phyloP scores from a whole-genome alignment of 768 basidiomycete genomes.

The Hirschioporus abietinus region DNA sequence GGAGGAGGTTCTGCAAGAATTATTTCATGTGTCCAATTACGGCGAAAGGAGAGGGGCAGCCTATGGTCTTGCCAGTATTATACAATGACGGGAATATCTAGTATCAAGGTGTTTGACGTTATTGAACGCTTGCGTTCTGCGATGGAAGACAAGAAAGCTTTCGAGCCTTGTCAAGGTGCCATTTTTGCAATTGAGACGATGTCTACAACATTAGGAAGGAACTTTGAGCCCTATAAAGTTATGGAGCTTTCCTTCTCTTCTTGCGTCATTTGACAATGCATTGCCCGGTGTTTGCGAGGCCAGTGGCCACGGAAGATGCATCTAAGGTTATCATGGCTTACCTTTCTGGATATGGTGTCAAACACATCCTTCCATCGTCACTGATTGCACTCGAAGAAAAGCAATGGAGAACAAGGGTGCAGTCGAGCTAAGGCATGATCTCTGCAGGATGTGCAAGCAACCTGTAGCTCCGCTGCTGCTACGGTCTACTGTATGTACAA shows the following conservation, averaged over 20 bases:
- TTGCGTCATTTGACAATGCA: conserved; percentile 83
- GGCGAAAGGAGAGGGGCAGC: too few relatives aligned
- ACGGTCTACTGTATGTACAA: too few relatives aligned
- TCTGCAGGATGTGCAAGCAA: too few relatives aligned
- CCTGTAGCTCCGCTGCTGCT: too few relatives aligned
- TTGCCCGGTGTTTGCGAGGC: conserved; percentile 88
- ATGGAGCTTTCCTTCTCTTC: conserved; percentile 78
- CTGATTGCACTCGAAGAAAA: conserved; percentile 93
- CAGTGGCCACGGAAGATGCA: conserved; percentile 85
- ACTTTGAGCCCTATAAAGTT: too few relatives aligned
- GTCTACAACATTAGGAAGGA: conserved; percentile 72
- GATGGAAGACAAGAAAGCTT: conserved; percentile 84
- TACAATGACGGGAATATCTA: too few relatives aligned
- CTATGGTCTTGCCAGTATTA: too few relatives aligned
- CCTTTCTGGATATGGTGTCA: conserved; percentile 92
- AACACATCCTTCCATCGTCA: conserved; percentile 86
- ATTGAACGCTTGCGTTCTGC: too few relatives aligned
- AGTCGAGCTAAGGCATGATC: too few relatives aligned
- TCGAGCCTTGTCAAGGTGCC: conserved; percentile 85
- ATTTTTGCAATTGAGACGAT: conserved; percentile 95
- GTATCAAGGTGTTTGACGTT: too few relatives aligned
- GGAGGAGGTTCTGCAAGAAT: too few relatives aligned
- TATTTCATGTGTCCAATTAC: too few relatives aligned
- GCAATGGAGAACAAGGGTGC: conserved; percentile 98
- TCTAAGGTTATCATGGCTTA: conserved; percentile 93